Evolutionary conservation across 1,284 basidiomycete genomes (phyloP).

Genomic region (Trichosporon sp.): DNA sequence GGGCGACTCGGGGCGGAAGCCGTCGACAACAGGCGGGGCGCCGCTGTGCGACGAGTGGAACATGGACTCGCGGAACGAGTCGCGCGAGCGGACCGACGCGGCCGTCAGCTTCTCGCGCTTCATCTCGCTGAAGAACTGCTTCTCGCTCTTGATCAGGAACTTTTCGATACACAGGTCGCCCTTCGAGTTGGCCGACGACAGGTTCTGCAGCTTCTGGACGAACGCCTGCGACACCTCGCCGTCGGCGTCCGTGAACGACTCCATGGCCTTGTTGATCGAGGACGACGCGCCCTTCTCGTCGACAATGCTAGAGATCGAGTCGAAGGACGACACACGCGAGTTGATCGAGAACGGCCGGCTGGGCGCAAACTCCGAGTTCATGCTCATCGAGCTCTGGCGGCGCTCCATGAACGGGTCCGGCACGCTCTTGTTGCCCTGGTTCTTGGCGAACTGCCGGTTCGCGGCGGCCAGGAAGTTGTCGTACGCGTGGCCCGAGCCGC

Average conservation of each 20-base stretch:
- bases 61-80: constrained; percentile 54
- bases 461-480: constrained; percentile 76
- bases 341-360: constrained; percentile 71
- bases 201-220: constrained; percentile 71
- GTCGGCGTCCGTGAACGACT: constrained; percentile 87
- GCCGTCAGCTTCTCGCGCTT: constrained; percentile 66
- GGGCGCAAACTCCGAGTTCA: constrained; percentile 50
- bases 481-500: constrained; percentile 48
- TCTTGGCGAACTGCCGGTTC: constrained; percentile 72
- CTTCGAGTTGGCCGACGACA: constrained; percentile 81
- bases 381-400: constrained; percentile 34
- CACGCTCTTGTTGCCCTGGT: constrained; percentile 62
- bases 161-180: constrained; percentile 85
- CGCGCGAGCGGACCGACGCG: constrained; percentile 58
- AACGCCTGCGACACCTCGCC: constrained; percentile 85
- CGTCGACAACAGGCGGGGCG: constrained; percentile 59
- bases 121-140: constrained; percentile 83
- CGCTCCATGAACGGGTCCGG: constrained; percentile 73
- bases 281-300: constrained; percentile 86
- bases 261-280: constrained; percentile 85
- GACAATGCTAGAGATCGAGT: constrained; percentile 80
- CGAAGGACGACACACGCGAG: constrained; percentile 72
- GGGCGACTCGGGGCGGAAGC: constrained; percentile 62
- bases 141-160: constrained; percentile 82
- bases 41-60: constrained; percentile 15